These are phyloP conservation scores for Aspergillus uvarum DNA, from an alignment of 2,329 filamentous ascomycete species.

Conservation along the genomic window DNA sequence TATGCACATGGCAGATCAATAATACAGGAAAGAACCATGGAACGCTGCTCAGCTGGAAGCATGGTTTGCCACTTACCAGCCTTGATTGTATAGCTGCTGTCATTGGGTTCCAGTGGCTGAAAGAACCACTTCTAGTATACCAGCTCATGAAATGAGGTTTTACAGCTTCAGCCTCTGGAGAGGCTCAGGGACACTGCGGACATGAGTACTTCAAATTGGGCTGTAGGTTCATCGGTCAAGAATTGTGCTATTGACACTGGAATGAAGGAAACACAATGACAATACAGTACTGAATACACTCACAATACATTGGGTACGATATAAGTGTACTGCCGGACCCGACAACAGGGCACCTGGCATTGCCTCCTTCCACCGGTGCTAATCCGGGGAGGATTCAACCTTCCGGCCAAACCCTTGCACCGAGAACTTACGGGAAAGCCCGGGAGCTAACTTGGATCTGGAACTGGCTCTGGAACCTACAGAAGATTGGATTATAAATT, in stretches of 20 bases:
- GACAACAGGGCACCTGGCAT: slow-evolving; percentile 7
- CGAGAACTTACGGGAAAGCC: slow-evolving; percentile 35
- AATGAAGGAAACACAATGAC: not conserved
- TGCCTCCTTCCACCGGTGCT: not conserved
- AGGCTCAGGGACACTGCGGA: too few relatives aligned
- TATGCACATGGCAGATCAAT: not conserved
- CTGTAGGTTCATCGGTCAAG: slow-evolving; percentile 6
- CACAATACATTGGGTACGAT: not conserved
- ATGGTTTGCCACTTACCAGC: not conserved
- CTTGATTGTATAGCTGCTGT: not conserved
- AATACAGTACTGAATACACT: not conserved
- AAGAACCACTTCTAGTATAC: not conserved
- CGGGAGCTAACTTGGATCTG: slow-evolving; percentile 30
- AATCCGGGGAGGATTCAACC: slow-evolving; percentile 19
- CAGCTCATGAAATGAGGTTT: too few relatives aligned
- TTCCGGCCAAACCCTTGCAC: slow-evolving; percentile 31
- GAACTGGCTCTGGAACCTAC: not conserved
- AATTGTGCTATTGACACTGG: not conserved
- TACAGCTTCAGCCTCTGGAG: too few relatives aligned
- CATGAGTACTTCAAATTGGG: too few relatives aligned
- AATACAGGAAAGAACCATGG: not conserved
- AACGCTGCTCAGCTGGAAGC: not conserved
- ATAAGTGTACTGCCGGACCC: not conserved
- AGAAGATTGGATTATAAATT: not conserved
- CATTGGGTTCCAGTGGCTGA: not conserved